A percentile compares a stretch with the other conserved stretches of the same genome.
Conservation (phyloP, 306 rosid genomes). For the Gastrolobium villosum region DNA sequence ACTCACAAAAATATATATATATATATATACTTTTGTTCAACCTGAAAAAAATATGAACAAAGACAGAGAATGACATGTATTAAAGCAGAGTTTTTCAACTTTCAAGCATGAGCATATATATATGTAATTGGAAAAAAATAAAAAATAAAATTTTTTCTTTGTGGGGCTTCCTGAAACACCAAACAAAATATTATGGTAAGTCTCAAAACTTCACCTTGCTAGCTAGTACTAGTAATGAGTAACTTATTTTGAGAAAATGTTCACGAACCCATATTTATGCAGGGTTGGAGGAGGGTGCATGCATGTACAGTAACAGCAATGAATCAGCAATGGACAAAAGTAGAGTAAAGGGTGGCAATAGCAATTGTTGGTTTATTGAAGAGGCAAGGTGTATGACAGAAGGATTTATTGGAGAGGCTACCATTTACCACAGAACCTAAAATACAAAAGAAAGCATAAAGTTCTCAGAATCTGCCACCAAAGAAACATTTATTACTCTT, state of each 20-base stretch:
- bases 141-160: no score
- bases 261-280: neutral
- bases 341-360: neutral
- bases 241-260: neutral
- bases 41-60: no score
- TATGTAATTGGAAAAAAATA: no score
- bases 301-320: neutral
- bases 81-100: no score
- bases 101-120: no score
- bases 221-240: neutral
- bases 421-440: neutral
- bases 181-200: neutral
- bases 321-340: conserved; percentile 11
- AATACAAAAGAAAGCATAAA: neutral
- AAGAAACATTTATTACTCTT: conserved; percentile 37
- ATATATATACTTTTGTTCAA: no score
- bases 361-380: neutral
- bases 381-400: neutral
- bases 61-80: no score
- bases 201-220: neutral
- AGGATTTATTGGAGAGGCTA: conserved; percentile 29
- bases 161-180: no score
- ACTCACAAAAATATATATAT: no score
- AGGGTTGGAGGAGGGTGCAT: neutral
- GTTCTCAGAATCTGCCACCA: neutral